phyloP scores from a whole-genome alignment of 805 yeast genomes.

The Saturnispora halmiae region DNA sequence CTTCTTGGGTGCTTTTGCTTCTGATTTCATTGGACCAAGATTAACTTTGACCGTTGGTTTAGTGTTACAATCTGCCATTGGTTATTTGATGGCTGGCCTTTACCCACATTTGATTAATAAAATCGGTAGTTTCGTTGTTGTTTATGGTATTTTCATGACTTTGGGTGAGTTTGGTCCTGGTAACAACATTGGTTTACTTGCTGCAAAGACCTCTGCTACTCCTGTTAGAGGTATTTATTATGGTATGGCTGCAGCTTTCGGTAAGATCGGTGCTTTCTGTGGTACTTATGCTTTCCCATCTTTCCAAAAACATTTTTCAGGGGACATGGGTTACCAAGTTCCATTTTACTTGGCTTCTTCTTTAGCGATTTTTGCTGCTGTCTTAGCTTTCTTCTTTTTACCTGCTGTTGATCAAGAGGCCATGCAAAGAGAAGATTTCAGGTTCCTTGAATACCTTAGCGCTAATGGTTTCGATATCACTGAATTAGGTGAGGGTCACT shows the following conservation, averaged over 20 bases:
- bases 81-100: conserved; percentile 73
- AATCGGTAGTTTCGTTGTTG: conserved; percentile 73
- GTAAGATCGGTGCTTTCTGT: conserved; percentile 87
- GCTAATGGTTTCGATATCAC: conserved; percentile 62
- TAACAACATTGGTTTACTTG: conserved; percentile 80
- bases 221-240: conserved; percentile 87
- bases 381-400: conserved; percentile 57
- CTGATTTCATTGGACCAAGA: conserved; percentile 93
- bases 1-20: conserved; percentile 68
- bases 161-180: conserved; percentile 95
- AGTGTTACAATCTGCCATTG: conserved; percentile 63
- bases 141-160: conserved; percentile 79
- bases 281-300: conserved; percentile 87
- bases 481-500: conserved; percentile 39
- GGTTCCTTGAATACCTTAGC: conserved; percentile 57
- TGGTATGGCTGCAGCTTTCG: conserved; percentile 85
- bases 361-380: conserved; percentile 63
- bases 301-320: conserved; percentile 53
- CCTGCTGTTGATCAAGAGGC: conserved; percentile 83
- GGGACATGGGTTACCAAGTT: conserved; percentile 55
- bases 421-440: conserved; percentile 65
- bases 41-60: conserved; percentile 66
- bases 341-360: conserved; percentile 80
- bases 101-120: conserved; percentile 46
- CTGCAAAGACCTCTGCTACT: conserved; percentile 79